Evolutionary conservation across 805 yeast genomes (phyloP), one percentile per base, ranked within the genome.

Genomic region (Monosporozyma servazzii): DNA sequence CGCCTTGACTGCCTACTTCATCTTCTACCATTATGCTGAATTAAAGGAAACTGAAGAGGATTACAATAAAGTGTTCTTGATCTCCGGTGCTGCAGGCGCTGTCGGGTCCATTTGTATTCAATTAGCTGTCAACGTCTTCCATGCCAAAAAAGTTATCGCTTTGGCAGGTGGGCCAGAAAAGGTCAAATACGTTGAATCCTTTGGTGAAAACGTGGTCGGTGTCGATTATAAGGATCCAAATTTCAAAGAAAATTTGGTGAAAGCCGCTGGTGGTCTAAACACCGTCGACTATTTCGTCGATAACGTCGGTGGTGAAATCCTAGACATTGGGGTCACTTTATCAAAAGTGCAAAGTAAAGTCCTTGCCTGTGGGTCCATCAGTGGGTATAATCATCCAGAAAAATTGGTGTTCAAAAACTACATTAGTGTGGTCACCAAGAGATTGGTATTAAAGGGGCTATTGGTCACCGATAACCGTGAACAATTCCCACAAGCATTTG

Each of bases 21-120:
- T 81, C 11, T 71, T 80, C 51, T 67, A 62, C 53, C 73, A 74
- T 40, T 72, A 79, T 51, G 81, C 80, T n/a, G 66, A 72, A 45
- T 63, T 80, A 51, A 61, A 67, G 50, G 70, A 64, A 48, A 66
- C 67, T 20, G 72, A 72, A 23, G 69, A 66, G 27, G 64, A 63
- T 29, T 69, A 64, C 29, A 71, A 67, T 27, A 80, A 80, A 58
- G 69, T 73, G 7, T 71, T 78, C 56, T 66, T 81, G 45, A 69
- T 82, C 45, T 76, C 82, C 18, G 87, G 86, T 52, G 88, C 88
- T 13, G 76, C 83, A 7, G 88, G 88, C 54, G 86, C 86, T n/a
- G 82, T 83, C n/a, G 88, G 88, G 13, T 74, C 79, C 25, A 66
- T 74, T 47, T 77, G 72, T 47, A 77, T 81, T 20, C 86, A 81